phyloP scores from a whole-genome alignment of 352 stramenopile genomes.

The Pythium aphanidermatum region DNA sequence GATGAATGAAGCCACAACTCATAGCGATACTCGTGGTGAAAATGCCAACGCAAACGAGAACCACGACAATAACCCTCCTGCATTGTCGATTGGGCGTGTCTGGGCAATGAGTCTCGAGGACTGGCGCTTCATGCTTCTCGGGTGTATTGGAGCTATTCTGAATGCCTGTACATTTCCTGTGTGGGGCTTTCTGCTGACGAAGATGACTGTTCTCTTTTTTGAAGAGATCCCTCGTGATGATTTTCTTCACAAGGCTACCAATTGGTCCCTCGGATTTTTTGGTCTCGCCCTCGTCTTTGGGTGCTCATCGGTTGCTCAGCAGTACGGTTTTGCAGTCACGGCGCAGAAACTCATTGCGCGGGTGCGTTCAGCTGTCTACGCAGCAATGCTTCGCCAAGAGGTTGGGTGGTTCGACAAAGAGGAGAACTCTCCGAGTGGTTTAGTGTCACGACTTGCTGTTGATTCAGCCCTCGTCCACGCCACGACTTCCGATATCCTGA shows the following conservation, averaged over 20 bases:
- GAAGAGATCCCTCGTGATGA: slow-evolving; percentile 16
- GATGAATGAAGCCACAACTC: neutral
- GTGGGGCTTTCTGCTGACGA: slow-evolving; percentile 36
- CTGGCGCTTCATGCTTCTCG: slow-evolving; percentile 20
- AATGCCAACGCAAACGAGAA: neutral
- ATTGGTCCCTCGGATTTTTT: slow-evolving; percentile 33
- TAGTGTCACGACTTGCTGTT: slow-evolving; percentile 56
- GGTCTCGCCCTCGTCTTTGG: slow-evolving; percentile 31
- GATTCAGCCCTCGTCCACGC: slow-evolving; percentile 73
- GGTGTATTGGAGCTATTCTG: slow-evolving; percentile 17
- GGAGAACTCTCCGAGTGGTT: slow-evolving; percentile 53
- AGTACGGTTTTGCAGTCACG: slow-evolving; percentile 50
- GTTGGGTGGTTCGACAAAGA: slow-evolving; percentile 69
- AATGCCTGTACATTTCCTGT: slow-evolving; percentile 31
- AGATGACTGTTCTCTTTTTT: slow-evolving; percentile 35
- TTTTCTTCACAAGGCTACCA: slow-evolving; percentile 24
- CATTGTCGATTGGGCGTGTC: slow-evolving; percentile 15
- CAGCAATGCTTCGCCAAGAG: slow-evolving; percentile 62
- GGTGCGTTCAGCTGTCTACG: slow-evolving; percentile 37
- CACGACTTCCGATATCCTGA: slow-evolving; percentile 65
- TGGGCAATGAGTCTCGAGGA: slow-evolving; percentile 29
- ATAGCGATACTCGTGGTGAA: neutral
- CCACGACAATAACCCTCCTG: neutral
- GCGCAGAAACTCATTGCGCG: slow-evolving; percentile 41
- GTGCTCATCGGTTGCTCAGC: slow-evolving; percentile 32